Conservation (phyloP, 1,139 yeast genomes). For the Geotrichum restrictum region DNA sequence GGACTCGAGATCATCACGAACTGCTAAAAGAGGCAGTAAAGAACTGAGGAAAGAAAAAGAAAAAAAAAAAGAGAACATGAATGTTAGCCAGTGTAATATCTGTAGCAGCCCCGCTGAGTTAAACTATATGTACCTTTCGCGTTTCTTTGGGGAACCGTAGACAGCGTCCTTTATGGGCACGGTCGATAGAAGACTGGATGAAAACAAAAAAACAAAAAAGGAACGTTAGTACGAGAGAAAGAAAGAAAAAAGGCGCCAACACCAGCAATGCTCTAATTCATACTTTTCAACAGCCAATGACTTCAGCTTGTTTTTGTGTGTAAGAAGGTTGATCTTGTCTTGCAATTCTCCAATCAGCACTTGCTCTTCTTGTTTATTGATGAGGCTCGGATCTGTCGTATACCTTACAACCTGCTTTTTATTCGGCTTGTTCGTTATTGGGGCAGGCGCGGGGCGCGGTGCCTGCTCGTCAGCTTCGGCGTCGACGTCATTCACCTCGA, state of each 20-base stretch:
- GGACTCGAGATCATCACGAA: conserved; percentile 19
- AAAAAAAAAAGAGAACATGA: background rate
- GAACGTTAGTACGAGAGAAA: background rate
- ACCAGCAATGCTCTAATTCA: too few relatives aligned
- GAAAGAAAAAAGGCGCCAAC: too few relatives aligned
- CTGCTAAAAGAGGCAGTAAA: conserved; percentile 12
- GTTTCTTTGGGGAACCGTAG: conserved; percentile 3
- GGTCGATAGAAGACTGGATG: conserved; percentile 5
- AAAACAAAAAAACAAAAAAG: background rate
- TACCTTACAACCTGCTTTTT: background rate
- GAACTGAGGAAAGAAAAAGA: background rate
- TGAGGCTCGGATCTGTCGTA: conserved; percentile 3
- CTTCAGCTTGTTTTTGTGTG: conserved; percentile 7
- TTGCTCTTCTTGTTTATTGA: conserved; percentile 4
- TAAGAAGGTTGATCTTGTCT: conserved; percentile 3
- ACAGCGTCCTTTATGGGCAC: conserved; percentile 12
- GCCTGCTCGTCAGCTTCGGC: too few relatives aligned
- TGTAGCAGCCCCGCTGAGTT: too few relatives aligned
- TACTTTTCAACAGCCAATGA: conserved; percentile 5
- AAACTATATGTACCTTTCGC: conserved; percentile 8
- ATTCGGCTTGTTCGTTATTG: background rate
- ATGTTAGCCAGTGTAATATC: too few relatives aligned
- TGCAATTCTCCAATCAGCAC: conserved; percentile 1
- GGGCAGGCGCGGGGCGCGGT: too few relatives aligned
- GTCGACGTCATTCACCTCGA: background rate